Conservation (phyloP, 1,284 basidiomycete genomes). For the Marasmius oreades region DNA sequence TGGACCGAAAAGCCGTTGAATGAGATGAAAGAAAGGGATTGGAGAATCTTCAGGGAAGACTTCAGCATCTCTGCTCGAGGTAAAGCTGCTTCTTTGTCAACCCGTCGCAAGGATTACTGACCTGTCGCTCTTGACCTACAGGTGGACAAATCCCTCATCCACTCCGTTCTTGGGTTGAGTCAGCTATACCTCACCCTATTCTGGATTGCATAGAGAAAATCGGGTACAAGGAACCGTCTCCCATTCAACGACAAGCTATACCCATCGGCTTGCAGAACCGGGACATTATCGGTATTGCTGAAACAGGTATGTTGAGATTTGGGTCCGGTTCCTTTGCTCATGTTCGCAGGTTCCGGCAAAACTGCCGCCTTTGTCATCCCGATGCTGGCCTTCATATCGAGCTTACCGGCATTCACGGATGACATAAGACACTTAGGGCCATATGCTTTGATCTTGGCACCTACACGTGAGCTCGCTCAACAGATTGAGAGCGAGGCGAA, state of each 20-base stretch:
- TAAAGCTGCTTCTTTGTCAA: conserved; percentile 22
- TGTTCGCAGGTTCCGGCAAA: conserved; percentile 85
- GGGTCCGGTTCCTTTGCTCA: conserved; percentile 3
- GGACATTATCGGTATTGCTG: conserved; percentile 97
- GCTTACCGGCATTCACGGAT: conserved; percentile 82
- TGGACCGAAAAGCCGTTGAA: conserved; percentile 94
- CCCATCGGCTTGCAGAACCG: conserved; percentile 95
- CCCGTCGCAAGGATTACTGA: neutral
- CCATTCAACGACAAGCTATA: conserved; percentile 97
- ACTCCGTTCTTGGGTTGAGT: conserved; percentile 89
- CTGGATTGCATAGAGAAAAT: conserved; percentile 84
- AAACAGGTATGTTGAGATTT: conserved; percentile 60
- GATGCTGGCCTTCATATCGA: conserved; percentile 92
- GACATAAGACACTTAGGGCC: conserved; percentile 93
- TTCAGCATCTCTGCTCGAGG: conserved; percentile 93
- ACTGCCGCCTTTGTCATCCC: conserved; percentile 99
- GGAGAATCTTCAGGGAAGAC: conserved; percentile 99
- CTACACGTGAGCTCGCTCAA: conserved; percentile 96
- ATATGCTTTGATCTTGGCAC: conserved; percentile 90
- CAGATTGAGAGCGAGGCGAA: conserved; percentile 93
- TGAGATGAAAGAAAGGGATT: conserved; percentile 98
- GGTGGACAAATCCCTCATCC: conserved; percentile 93
- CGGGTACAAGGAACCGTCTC: conserved; percentile 95
- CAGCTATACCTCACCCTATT: conserved; percentile 75
- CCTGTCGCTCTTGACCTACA: conserved; percentile 23